Evolutionary conservation across 1,284 basidiomycete species (phyloP).

Genomic region (Puccinia horiana): DNA sequence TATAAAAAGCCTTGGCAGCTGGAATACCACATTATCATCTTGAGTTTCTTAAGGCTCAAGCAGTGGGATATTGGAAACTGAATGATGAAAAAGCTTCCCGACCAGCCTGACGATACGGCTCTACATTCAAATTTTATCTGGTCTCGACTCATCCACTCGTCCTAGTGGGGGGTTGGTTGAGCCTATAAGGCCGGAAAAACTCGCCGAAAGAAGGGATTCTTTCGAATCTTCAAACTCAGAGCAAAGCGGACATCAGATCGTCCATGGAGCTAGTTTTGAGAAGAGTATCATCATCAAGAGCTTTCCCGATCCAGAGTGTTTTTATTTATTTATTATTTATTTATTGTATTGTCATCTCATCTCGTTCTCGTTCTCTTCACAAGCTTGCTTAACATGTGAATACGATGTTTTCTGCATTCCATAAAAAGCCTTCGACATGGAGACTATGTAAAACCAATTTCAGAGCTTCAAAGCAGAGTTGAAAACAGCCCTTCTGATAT

Average conservation of each 20-base stretch:
- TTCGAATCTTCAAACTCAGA: not conserved
- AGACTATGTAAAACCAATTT: not conserved
- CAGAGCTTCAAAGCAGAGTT: not conserved
- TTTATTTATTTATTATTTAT: too few species aligned
- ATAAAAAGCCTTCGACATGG: not conserved
- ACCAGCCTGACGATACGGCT: not conserved
- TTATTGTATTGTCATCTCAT: too few species aligned
- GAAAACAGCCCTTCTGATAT: not conserved
- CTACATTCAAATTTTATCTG: not conserved
- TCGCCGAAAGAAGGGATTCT: not conserved
- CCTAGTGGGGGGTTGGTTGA: not conserved
- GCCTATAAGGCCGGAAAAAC: conserved; percentile 1
- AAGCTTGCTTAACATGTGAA: not conserved
- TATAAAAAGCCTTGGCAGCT: not conserved
- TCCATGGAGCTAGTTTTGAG: not conserved
- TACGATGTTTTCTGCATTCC: not conserved
- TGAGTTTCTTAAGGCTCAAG: not conserved
- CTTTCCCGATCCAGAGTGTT: too few species aligned
- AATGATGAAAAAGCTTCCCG: not conserved
- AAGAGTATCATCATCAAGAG: not conserved
- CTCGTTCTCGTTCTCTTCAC: not conserved
- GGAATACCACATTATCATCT: not conserved
- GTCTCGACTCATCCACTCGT: not conserved
- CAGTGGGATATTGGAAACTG: not conserved
- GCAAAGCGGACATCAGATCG: not conserved